These are phyloP conservation scores for Fomitiporia mediterranea DNA, from an alignment of 1,284 basidiomycete genomes.

Conservation along the genomic window DNA sequence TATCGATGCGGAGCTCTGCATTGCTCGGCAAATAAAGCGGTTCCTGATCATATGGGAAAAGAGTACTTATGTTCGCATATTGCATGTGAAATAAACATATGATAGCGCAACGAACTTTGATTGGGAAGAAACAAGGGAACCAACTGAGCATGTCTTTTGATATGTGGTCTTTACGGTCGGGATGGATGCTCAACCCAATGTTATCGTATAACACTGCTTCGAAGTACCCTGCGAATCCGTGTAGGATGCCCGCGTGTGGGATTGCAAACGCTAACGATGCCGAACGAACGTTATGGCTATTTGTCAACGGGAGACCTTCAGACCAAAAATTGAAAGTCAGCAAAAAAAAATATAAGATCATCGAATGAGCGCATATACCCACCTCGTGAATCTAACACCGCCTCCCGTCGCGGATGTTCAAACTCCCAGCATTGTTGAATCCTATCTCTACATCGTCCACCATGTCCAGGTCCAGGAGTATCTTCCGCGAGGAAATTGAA, in stretches of 20 bases:
- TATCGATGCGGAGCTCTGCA: conserved; percentile 87
- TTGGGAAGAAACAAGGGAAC: conserved; percentile 98
- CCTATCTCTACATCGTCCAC: conserved; percentile 70
- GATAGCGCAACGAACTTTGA: conserved; percentile 51
- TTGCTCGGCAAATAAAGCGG: conserved; percentile 91
- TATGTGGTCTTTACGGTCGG: conserved; percentile 75
- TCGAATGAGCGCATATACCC: conserved; percentile 23
- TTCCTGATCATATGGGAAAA: conserved; percentile 64
- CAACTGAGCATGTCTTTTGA: conserved; percentile 97
- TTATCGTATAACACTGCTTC: conserved; percentile 90
- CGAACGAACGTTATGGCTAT: conserved; percentile 83
- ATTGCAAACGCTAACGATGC: conserved; percentile 86
- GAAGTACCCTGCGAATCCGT: conserved; percentile 98
- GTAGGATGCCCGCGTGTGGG: conserved; percentile 90
- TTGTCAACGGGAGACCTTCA: conserved; percentile 75
- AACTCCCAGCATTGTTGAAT: conserved; percentile 98
- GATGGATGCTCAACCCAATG: conserved; percentile 91
- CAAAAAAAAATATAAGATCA: no score
- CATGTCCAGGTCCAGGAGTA: conserved; percentile 42
- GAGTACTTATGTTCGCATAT: no score
- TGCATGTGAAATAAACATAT: background rate
- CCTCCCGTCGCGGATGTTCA: conserved; percentile 84
- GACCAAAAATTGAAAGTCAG: background rate
- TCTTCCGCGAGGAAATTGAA: conserved; percentile 83
- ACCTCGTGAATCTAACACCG: conserved; percentile 72